Evolutionary conservation across 768 basidiomycete species (phyloP), one percentile per base, ranked within the genome.

Genomic region (Suillus spraguei): DNA sequence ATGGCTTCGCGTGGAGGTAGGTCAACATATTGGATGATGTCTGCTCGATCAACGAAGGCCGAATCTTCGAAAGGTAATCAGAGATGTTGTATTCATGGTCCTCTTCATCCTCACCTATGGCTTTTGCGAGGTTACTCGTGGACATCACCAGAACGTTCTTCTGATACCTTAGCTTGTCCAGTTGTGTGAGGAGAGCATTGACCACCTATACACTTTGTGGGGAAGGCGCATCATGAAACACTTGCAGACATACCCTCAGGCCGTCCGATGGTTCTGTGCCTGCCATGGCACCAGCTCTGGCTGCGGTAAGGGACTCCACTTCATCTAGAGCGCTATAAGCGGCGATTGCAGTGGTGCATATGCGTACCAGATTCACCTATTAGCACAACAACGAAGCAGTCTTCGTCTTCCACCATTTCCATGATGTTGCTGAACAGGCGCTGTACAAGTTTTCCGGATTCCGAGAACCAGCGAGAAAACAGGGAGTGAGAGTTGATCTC

Each of bases 401-500:
- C 87, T 66, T 96, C 93, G 69, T 98, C 95, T 58, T 97, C 95
- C 0, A 92, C 90, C 77, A 99, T 83, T 67, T 97, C 95, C 44
- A 85, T 92, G 62, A 99, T 94, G 63, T 85, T 91, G 44, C 83
- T 85, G 73, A 99, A 99, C 20, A 99, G 81, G 54, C 91, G 86
- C 71, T 99, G 97, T 2, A 99, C 97, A 35, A 99, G 87, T 75
- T 99, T 99, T 17, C 97, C 97, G 0, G 95, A 97, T 73, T 99
- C 97, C 0, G 96, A 98, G 78, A 99, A 99, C 97, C 97, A 99
- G 69, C 95, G 92, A 17, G 94, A 96, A 74, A 99, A 99, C 17
- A 99, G 83, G 2, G 96, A 98, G 77, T 99, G 97, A 0, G 97
- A 96, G 73, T 99, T 99, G 71, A 99, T 97, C 75, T 99, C 97